Percentiles rank a stretch among this genome's conserved stretches.
Conservation (phyloP, 2,329 filamentous ascomycete species). For the Colletotrichum limetticola region DNA sequence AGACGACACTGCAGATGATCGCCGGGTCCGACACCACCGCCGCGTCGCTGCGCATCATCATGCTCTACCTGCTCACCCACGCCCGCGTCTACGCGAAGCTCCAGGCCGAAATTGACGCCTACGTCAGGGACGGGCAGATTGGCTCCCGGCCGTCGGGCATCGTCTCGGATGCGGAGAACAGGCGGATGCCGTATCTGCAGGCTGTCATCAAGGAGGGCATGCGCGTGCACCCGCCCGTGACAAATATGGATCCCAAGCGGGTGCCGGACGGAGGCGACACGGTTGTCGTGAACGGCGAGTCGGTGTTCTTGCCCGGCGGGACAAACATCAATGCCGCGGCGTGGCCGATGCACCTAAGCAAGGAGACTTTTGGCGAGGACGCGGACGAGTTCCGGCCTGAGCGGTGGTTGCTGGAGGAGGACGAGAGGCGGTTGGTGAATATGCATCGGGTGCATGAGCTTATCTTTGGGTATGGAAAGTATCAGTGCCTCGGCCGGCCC, state of each 20-base stretch:
- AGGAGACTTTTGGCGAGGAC: constrained; percentile 67
- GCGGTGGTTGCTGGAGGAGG: constrained; percentile 62
- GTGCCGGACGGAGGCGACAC: constrained; percentile 46
- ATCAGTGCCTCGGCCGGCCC: constrained; percentile 56
- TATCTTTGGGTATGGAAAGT: constrained; percentile 57
- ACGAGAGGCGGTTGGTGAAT: constrained; percentile 41
- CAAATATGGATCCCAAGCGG: constrained; percentile 48
- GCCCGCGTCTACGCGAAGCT: constrained; percentile 58
- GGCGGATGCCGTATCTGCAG: constrained; percentile 64
- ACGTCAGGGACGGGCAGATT: constrained; percentile 35
- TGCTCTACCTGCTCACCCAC: constrained; percentile 63
- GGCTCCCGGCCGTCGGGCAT: not conserved
- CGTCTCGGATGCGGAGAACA: constrained; percentile 56
- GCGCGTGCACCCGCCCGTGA: constrained; percentile 62
- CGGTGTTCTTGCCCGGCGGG: constrained; percentile 43
- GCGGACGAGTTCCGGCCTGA: constrained; percentile 67
- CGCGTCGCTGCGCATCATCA: constrained; percentile 51
- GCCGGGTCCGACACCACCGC: constrained; percentile 50
- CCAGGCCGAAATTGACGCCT: constrained; percentile 57
- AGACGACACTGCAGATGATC: constrained; percentile 41
- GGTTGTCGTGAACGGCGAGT: constrained; percentile 40
- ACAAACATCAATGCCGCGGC: constrained; percentile 27
- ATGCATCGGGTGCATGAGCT: constrained; percentile 54
- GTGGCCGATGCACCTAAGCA: constrained; percentile 59
- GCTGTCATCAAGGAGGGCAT: constrained; percentile 67